Conservation (phyloP, 2,329 filamentous ascomycete genomes). For the Aspergillus latus region DNA sequence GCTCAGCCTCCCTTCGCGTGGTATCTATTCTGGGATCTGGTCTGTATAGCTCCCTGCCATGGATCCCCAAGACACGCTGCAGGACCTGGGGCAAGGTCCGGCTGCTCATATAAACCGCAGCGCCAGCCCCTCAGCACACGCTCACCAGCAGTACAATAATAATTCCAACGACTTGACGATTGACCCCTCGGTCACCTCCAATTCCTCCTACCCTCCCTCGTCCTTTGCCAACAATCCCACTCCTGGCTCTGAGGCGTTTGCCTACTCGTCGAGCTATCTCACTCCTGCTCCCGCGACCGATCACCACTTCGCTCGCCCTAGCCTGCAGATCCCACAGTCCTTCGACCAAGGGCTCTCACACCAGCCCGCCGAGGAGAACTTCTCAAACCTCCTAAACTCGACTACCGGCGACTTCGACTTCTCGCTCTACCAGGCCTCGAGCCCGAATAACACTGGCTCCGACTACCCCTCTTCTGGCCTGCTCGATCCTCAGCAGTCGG, state of each 20-base stretch:
- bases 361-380: slow-evolving; percentile 33
- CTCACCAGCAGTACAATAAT: slow-evolving; percentile 40
- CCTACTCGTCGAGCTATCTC: slow-evolving; percentile 38
- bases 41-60: slow-evolving; percentile 20
- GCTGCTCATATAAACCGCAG: slow-evolving; percentile 40
- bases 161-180: slow-evolving; percentile 34
- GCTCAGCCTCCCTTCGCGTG: slow-evolving; percentile 22
- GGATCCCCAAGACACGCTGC: slow-evolving; percentile 35
- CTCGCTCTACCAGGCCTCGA: slow-evolving; percentile 38
- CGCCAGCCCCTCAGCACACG: slow-evolving; percentile 45
- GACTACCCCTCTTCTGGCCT: slow-evolving; percentile 40
- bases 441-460: slow-evolving; percentile 30
- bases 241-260: slow-evolving; percentile 36
- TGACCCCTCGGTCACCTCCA: slow-evolving; percentile 37
- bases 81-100: slow-evolving; percentile 38
- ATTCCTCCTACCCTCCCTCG: slow-evolving; percentile 34
- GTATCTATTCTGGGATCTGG: slow-evolving; percentile 26
- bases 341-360: slow-evolving; percentile 39
- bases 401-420: slow-evolving; percentile 43
- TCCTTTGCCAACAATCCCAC: slow-evolving; percentile 28
- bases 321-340: slow-evolving; percentile 35
- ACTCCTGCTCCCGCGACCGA: slow-evolving; percentile 31
- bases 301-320: slow-evolving; percentile 34
- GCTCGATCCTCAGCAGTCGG: slow-evolving; percentile 41
- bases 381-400: slow-evolving; percentile 42